Evolutionary conservation across 441 rosid species (phyloP).

Genomic region (Pelargonium fulgidum): DNA sequence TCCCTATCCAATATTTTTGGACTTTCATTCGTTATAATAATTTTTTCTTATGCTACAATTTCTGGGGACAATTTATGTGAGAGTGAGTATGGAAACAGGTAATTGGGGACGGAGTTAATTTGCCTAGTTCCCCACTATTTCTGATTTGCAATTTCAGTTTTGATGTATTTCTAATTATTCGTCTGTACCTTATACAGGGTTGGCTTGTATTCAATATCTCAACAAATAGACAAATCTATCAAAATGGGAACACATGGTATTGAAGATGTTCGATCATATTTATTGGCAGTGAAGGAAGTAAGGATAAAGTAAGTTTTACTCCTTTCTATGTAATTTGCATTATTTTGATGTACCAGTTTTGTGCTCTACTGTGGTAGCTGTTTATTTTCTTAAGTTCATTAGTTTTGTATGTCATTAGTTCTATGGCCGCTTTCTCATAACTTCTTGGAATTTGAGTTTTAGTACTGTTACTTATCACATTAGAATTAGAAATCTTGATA

Average conservation of each 20-base stretch:
- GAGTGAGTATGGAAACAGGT: background rate
- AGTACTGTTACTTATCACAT: background rate
- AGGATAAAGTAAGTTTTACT: constrained; percentile 47
- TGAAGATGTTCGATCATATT: constrained; percentile 80
- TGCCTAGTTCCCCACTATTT: background rate
- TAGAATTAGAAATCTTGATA: no score
- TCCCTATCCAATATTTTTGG: background rate
- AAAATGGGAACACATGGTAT: constrained; percentile 55
- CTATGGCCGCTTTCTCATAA: background rate
- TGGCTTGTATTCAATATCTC: constrained; percentile 69
- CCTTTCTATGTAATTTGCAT: background rate
- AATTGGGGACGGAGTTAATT: background rate
- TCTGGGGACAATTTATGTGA: background rate
- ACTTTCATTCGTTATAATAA: background rate
- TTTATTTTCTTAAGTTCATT: background rate
- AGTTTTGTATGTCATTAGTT: background rate
- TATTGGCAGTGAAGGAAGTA: constrained; percentile 66
- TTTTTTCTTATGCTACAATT: background rate
- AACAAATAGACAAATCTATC: constrained; percentile 61
- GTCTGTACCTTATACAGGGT: constrained; percentile 51
- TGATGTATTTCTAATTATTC: constrained; percentile 18
- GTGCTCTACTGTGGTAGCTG: background rate
- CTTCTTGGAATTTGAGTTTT: background rate
- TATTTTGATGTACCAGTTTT: constrained; percentile 4
- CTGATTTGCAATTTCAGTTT: constrained; percentile 3